A percentile compares a stretch with the other conserved stretches of the same genome.
phyloP scores from a whole-genome alignment of 1,284 basidiomycete species.

The Lignosus rhinocerotis region DNA sequence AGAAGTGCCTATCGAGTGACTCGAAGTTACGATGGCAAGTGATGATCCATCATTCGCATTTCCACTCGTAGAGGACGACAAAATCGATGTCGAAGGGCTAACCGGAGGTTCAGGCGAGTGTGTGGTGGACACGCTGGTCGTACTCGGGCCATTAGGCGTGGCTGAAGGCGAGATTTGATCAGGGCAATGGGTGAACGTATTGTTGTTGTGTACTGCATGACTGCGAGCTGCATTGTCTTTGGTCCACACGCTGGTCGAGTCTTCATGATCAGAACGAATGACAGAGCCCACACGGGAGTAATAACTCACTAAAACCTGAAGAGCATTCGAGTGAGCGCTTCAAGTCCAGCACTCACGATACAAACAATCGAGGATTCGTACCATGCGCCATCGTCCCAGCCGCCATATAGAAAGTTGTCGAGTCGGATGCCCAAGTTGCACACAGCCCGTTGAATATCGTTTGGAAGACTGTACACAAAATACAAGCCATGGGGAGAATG shows the following conservation, averaged over 20 bases:
- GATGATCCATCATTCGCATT: too few species aligned
- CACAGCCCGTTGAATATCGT: slow-evolving; percentile 14
- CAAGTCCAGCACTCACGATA: neutral
- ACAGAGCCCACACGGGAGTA: too few species aligned
- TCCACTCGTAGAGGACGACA: too few species aligned
- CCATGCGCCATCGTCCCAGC: slow-evolving; percentile 23
- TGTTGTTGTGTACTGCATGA: slow-evolving; percentile 11
- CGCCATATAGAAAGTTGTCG: slow-evolving; percentile 19
- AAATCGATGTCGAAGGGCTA: neutral
- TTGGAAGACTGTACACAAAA: slow-evolving; percentile 5
- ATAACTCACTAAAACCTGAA: slow-evolving; percentile 22
- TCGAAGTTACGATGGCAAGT: too few species aligned
- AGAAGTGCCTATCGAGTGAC: too few species aligned
- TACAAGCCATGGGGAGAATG: neutral
- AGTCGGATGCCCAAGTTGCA: slow-evolving; percentile 20
- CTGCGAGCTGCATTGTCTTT: slow-evolving; percentile 15
- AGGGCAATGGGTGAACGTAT: slow-evolving; percentile 21
- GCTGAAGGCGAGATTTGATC: slow-evolving; percentile 6
- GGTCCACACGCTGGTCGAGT: slow-evolving; percentile 12
- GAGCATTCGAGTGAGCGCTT: neutral
- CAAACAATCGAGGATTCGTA: neutral
- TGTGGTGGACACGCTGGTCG: neutral
- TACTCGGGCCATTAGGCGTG: neutral
- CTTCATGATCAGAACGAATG: neutral
- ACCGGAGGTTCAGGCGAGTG: neutral